Percentiles rank a stretch among this genome's conserved stretches.
Evolutionary conservation across 73 alveolate genomes (phyloP).

Genomic region (Symbiodinium natans): DNA sequence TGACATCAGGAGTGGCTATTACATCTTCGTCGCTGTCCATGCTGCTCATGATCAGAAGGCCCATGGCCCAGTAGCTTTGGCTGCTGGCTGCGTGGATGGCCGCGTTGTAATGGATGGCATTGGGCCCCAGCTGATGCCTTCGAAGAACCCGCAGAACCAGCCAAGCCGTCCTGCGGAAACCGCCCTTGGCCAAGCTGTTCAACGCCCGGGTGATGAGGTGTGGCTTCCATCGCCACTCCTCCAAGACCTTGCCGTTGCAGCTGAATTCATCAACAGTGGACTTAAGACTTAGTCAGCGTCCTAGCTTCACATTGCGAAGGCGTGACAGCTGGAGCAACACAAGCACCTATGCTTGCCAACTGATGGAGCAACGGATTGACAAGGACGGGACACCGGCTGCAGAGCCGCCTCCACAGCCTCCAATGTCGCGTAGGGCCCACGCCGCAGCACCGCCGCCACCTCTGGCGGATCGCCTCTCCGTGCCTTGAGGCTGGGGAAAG

Average conservation of each 20-base stretch:
- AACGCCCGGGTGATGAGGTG: conserved; percentile 32
- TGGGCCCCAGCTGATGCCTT: conserved; percentile 41
- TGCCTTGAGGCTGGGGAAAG: conserved; percentile 4
- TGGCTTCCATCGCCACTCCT: conserved; percentile 62
- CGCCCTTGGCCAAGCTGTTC: not conserved
- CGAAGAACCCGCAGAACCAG: conserved; percentile 62
- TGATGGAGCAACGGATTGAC: too few species aligned
- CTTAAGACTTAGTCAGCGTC: too few species aligned
- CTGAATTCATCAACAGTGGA: not conserved
- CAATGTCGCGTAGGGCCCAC: not conserved
- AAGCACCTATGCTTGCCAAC: too few species aligned
- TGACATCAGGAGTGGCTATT: conserved; percentile 23
- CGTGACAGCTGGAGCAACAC: too few species aligned
- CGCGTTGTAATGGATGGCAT: conserved; percentile 43
- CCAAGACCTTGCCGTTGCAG: not conserved
- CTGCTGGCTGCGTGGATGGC: conserved; percentile 61
- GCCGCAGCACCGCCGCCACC: conserved; percentile 10
- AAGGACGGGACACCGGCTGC: not conserved
- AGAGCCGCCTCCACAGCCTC: not conserved
- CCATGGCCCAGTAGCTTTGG: conserved; percentile 26
- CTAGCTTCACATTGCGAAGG: too few species aligned
- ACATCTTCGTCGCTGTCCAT: conserved; percentile 1
- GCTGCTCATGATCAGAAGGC: not conserved
- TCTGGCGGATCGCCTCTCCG: not conserved
- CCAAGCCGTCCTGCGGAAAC: conserved; percentile 24